Percentiles rank a stretch among this genome's conserved stretches.
phyloP scores from a whole-genome alignment of 2,329 filamentous ascomycete species.

The Penicillium sp. region DNA sequence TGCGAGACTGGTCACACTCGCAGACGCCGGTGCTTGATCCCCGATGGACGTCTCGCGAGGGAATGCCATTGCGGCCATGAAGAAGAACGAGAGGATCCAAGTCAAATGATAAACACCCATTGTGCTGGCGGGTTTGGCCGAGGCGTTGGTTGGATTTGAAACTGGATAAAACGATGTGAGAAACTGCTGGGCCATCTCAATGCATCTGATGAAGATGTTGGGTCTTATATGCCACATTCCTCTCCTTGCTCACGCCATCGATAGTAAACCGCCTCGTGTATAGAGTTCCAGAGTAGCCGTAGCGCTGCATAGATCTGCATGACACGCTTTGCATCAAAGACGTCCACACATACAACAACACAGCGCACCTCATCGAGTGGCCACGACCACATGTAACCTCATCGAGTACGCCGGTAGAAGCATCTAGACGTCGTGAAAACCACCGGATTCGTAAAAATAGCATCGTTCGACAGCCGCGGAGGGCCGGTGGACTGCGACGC shows the following conservation, averaged over 20 bases:
- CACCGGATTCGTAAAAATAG: too few species aligned
- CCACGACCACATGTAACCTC: conserved; percentile 10
- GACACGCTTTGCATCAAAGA: neutral
- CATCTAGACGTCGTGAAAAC: too few species aligned
- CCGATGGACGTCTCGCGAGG: conserved; percentile 9
- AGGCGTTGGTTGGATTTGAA: neutral
- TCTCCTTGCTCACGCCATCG: too few species aligned
- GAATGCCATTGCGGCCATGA: conserved; percentile 5
- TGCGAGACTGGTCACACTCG: conserved; percentile 2
- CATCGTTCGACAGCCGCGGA: too few species aligned
- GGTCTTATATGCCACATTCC: too few species aligned
- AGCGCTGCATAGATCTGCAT: conserved; percentile 6
- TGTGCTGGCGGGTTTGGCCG: too few species aligned
- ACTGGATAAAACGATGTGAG: neutral
- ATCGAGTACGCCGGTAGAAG: too few species aligned
- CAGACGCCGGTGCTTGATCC: neutral
- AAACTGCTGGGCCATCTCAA: too few species aligned
- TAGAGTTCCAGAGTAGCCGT: neutral
- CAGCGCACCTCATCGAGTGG: neutral
- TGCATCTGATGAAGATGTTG: too few species aligned
- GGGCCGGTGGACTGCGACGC: too few species aligned
- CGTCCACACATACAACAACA: neutral
- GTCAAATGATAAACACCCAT: conserved; percentile 1
- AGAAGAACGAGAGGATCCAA: conserved; percentile 1
- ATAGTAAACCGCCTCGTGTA: neutral